phyloP scores from a whole-genome alignment of 208 protist genomes.

The Acanthamoeba culbertsoni region DNA sequence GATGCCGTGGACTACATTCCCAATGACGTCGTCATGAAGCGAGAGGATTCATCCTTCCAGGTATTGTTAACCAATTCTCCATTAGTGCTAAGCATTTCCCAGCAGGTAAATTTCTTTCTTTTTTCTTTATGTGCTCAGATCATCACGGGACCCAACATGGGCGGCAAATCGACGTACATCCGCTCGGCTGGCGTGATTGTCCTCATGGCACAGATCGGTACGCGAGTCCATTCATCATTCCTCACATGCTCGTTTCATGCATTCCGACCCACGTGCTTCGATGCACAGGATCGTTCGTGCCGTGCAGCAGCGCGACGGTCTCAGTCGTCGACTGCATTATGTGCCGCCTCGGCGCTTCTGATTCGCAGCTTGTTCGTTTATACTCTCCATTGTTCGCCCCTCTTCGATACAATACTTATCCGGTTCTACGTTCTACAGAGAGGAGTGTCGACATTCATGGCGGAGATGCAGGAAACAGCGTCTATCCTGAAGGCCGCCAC shows the following conservation, averaged over 20 bases:
- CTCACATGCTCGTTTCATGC: constrained; percentile 88
- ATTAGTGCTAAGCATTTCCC: background rate
- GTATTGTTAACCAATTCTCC: background rate
- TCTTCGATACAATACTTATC: background rate
- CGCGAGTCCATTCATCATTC: background rate
- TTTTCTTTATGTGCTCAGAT: constrained; percentile 70
- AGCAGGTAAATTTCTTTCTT: background rate
- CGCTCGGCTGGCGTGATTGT: constrained; percentile 30
- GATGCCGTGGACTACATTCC: background rate
- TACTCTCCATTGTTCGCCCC: background rate
- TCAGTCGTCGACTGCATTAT: constrained; percentile 87
- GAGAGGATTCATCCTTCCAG: background rate
- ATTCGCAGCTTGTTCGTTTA: constrained; percentile 86
- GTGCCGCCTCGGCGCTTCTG: constrained; percentile 97
- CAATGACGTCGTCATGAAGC: constrained; percentile 53
- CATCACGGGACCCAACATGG: constrained; percentile 94
- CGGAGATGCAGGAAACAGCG: constrained; percentile 99
- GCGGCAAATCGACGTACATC: constrained; percentile 96
- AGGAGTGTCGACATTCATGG: constrained; percentile 98
- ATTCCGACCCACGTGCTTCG: constrained; percentile 98
- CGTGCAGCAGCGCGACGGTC: constrained; percentile 86
- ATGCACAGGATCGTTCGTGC: constrained; percentile 81
- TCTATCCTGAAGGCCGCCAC: constrained; percentile 94
- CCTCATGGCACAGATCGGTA: constrained; percentile 46
- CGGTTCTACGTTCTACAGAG: background rate